A percentile compares a stretch with the other conserved stretches of the same genome.
Conservation (phyloP, 2,329 filamentous ascomycete genomes). For the Cadophora luteo-olivacea region DNA sequence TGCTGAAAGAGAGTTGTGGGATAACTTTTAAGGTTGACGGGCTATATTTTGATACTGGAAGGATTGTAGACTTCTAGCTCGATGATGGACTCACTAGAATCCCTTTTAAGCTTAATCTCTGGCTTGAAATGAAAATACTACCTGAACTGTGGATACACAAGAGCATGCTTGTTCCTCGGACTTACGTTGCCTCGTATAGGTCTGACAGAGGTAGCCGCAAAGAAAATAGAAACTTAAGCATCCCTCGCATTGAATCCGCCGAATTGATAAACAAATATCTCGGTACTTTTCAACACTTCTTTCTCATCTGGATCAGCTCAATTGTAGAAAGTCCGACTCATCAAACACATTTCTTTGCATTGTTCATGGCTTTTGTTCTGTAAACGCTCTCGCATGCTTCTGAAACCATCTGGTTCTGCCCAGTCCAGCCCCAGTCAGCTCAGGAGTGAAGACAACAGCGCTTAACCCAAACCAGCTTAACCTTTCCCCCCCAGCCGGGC, state of each 20-base stretch:
- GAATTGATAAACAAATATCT: not conserved
- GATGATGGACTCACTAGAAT: not conserved
- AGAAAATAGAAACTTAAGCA: not conserved
- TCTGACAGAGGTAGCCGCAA: not conserved
- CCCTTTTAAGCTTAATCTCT: not conserved
- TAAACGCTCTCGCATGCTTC: conserved; percentile 14
- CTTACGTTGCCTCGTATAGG: conserved; percentile 5
- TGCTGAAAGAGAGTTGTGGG: conserved; percentile 7
- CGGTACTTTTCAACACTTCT: not conserved
- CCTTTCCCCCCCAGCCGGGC: not conserved
- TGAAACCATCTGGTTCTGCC: conserved; percentile 15
- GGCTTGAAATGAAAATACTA: not conserved
- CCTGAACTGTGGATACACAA: not conserved
- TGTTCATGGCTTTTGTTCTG: conserved; percentile 18
- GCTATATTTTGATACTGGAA: not conserved
- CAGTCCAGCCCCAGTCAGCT: conserved; percentile 13
- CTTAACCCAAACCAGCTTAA: not conserved
- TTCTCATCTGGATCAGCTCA: not conserved
- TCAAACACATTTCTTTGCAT: not conserved
- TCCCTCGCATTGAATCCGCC: not conserved
- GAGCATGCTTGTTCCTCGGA: conserved; percentile 1
- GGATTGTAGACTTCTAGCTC: not conserved
- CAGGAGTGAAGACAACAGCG: not conserved
- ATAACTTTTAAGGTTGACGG: not conserved
- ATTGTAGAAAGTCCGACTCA: not conserved